Base-by-base conservation (phyloP, 805 yeast species). In the Candida maltosa region DNA sequence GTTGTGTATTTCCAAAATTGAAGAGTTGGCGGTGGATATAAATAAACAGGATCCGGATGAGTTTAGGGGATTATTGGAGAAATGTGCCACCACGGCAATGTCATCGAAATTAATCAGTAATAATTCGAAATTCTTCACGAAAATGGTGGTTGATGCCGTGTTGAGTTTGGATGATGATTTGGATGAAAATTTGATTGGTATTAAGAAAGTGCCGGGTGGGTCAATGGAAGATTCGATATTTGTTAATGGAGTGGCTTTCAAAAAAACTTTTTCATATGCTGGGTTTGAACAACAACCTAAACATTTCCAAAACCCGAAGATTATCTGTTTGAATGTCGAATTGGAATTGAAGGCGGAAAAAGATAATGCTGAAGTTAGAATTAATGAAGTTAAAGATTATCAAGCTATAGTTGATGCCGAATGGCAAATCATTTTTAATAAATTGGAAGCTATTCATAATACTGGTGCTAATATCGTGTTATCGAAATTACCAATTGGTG, bases 261-360 rank as follows among this genome's bases (percentile, higher is more conserved):
- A 93, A 56, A 93, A 93, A 69, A 89, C 98, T 0, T 93, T 93
- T 53, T 83, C 97, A 17, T 93, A 93, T 52, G 98, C 98, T 31
- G 98, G 98, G 3, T 93, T 93, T 58, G 98, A 93, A 64, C 98
- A 93, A 69, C 98, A 93, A 64, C 98, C 98, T 34, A 93, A 93
- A 62, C 63, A 59, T 34, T 87, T 93, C 58, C 51, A 52, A 14
- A 70, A 86, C 59, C 96, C 98, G 31, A 86, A 82, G 60, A 78
- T 93, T 44, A 68, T 93, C 38, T 77, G 81, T 49, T 72, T 93
- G 54, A 93, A 93, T 55, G 89, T 93, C 26, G 98, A 93, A 60
- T 74, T 93, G 48, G 98, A 93, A 68, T 77, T 93, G 56, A 93
- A 93, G 67, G 97, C 97, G 1, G 98, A 93, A 68, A 91, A 88